Conservation (phyloP, 306 rosid genomes). For the Acacia crassicarpa region DNA sequence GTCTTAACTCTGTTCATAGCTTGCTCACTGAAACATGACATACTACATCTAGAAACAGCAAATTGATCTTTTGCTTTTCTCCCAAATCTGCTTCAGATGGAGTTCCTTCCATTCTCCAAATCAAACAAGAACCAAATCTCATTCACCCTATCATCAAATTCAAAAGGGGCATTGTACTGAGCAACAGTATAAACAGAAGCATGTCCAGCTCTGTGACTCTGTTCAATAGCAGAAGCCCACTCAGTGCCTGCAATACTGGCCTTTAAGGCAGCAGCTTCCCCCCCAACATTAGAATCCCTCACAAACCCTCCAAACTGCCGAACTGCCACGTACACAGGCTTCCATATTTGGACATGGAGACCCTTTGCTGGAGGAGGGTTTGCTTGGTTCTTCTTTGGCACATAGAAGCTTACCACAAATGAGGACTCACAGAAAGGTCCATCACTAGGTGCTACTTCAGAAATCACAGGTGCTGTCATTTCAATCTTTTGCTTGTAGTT, state of each 20-base stretch:
- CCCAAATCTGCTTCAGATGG: background rate
- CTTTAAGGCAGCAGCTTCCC: conserved; percentile 66
- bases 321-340: conserved; percentile 56
- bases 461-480: conserved; percentile 82
- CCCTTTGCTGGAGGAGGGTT: conserved; percentile 73
- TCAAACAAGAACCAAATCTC: conserved; percentile 56
- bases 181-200: conserved; percentile 63
- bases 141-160: conserved; percentile 65
- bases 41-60: background rate
- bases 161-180: conserved; percentile 83
- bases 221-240: conserved; percentile 62
- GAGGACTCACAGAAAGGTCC: conserved; percentile 76
- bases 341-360: conserved; percentile 61
- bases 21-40: background rate
- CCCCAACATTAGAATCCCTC: conserved; percentile 47
- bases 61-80: background rate
- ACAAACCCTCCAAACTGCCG: conserved; percentile 74
- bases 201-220: conserved; percentile 39
- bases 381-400: conserved; percentile 72
- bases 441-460: conserved; percentile 59
- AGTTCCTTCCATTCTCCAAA: background rate
- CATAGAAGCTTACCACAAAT: conserved; percentile 75
- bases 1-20: background rate
- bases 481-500: conserved; percentile 57
- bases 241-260: conserved; percentile 59